Conservation (phyloP, 2,329 filamentous ascomycete species). For the Mariannaea elegans region DNA sequence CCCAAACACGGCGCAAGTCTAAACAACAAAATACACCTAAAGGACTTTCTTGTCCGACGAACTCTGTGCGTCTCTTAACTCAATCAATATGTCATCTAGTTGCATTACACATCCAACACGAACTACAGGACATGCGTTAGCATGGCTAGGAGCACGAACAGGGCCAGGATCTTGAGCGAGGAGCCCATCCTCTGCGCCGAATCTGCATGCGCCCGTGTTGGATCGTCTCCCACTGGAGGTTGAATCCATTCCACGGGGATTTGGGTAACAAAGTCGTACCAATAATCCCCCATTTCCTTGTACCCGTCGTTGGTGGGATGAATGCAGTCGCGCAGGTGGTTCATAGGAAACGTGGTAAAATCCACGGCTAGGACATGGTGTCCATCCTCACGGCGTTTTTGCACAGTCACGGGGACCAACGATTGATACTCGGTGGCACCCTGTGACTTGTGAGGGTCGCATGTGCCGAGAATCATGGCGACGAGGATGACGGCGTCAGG, state of each 20-base stretch:
- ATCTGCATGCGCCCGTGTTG: not conserved
- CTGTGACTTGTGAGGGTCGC: slow-evolving; percentile 17
- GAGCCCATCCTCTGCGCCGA: not conserved
- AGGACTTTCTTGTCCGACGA: no score
- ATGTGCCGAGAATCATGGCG: slow-evolving; percentile 45
- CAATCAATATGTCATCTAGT: no score
- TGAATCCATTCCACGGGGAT: slow-evolving; percentile 33
- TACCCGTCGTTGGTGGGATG: slow-evolving; percentile 34
- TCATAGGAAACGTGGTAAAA: slow-evolving; percentile 18
- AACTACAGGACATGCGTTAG: no score
- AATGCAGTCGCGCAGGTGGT: slow-evolving; percentile 29
- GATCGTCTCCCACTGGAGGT: slow-evolving; percentile 23
- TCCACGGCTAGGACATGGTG: slow-evolving; percentile 25
- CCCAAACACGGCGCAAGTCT: no score
- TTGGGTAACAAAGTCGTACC: slow-evolving; percentile 36
- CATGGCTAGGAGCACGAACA: no score
- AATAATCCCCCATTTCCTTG: slow-evolving; percentile 29
- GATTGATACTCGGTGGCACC: slow-evolving; percentile 5
- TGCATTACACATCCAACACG: no score
- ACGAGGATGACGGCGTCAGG: slow-evolving; percentile 47
- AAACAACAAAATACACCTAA: no score
- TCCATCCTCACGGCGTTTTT: not conserved
- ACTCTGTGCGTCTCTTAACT: no score
- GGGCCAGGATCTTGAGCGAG: no score
- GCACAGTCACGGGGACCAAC: slow-evolving; percentile 6